Evolutionary conservation across 768 basidiomycete species (phyloP).

Genomic region (Tubosaeta sp.): DNA sequence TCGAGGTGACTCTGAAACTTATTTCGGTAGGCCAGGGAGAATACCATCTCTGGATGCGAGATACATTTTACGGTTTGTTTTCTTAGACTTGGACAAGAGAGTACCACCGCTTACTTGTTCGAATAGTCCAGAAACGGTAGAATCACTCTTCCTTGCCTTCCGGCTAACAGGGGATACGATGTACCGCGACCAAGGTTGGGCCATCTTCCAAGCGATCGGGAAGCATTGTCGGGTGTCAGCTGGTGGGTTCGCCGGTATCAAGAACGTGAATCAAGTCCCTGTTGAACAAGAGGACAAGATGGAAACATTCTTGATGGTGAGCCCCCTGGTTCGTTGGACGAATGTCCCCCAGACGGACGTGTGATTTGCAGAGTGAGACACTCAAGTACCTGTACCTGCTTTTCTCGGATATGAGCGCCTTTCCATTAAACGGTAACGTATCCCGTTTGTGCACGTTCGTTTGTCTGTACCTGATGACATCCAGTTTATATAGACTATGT

Average conservation of each 20-base stretch:
- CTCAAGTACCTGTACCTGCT: slow-evolving; percentile 88
- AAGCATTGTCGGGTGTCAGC: slow-evolving; percentile 69
- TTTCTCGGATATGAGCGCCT: slow-evolving; percentile 68
- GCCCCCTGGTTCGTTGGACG: slow-evolving; percentile 19
- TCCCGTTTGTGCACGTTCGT: slow-evolving; percentile 13
- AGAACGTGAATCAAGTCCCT: slow-evolving; percentile 79
- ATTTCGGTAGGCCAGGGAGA: slow-evolving; percentile 20
- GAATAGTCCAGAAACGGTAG: slow-evolving; percentile 84
- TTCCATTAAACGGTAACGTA: slow-evolving; percentile 67
- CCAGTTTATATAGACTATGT: slow-evolving; percentile 57
- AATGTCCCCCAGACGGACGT: not conserved
- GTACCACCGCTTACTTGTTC: not conserved
- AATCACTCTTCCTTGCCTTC: slow-evolving; percentile 89
- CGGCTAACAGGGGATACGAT: slow-evolving; percentile 77
- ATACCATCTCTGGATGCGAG: slow-evolving; percentile 69
- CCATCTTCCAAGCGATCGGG: slow-evolving; percentile 86
- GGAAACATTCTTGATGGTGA: slow-evolving; percentile 91
- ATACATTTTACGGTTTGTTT: slow-evolving; percentile 77
- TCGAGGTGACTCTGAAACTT: not conserved
- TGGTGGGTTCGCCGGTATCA: slow-evolving; percentile 81
- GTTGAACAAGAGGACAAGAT: slow-evolving; percentile 77
- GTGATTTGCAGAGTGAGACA: slow-evolving; percentile 74
- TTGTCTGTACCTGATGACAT: slow-evolving; percentile 9
- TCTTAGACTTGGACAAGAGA: not conserved
- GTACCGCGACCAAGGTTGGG: slow-evolving; percentile 84